Percentiles rank a stretch among this genome's conserved stretches.
These are phyloP conservation scores for Cercospora nicotianae DNA, from an alignment of 2,329 filamentous ascomycete genomes.

Conservation along the genomic window DNA sequence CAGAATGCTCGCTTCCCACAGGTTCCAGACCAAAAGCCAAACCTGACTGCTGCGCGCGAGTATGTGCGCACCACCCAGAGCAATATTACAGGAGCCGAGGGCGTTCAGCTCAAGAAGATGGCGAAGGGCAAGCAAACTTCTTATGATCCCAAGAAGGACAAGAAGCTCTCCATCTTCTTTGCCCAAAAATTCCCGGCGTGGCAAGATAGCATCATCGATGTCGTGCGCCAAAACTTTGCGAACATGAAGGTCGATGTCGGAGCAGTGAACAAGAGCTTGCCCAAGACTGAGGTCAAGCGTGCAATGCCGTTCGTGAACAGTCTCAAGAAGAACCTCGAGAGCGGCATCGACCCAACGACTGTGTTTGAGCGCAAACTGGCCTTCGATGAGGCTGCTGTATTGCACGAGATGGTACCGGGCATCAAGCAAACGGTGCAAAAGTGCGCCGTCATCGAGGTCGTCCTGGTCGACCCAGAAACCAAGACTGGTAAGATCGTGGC, in stretches of 20 bases:
- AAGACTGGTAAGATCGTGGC: slow-evolving; percentile 61
- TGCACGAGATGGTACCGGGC: slow-evolving; percentile 75
- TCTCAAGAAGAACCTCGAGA: slow-evolving; percentile 77
- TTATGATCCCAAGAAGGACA: slow-evolving; percentile 89
- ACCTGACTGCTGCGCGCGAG: slow-evolving; percentile 73
- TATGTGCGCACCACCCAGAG: slow-evolving; percentile 75
- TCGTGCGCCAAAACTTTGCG: slow-evolving; percentile 72
- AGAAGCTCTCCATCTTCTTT: slow-evolving; percentile 84
- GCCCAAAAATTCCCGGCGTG: slow-evolving; percentile 79
- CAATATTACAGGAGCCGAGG: slow-evolving; percentile 84
- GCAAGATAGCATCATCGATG: slow-evolving; percentile 87
- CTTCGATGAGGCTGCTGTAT: slow-evolving; percentile 78
- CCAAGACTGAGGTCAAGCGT: slow-evolving; percentile 92
- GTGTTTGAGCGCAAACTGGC: slow-evolving; percentile 82
- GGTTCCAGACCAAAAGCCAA: slow-evolving; percentile 63
- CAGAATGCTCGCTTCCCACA: slow-evolving; percentile 76
- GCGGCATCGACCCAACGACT: slow-evolving; percentile 60
- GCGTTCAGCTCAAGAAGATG: slow-evolving; percentile 79
- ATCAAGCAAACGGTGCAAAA: slow-evolving; percentile 73
- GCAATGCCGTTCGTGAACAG: slow-evolving; percentile 94
- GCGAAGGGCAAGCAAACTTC: slow-evolving; percentile 83
- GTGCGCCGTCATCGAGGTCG: slow-evolving; percentile 69
- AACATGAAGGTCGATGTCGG: slow-evolving; percentile 72
- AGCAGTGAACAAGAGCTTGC: slow-evolving; percentile 72
- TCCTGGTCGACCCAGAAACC: slow-evolving; percentile 69